Percentiles rank a stretch among this genome's conserved stretches.
Evolutionary conservation across 306 rosid genomes (phyloP).

Genomic region (Ziziphus jujuba): DNA sequence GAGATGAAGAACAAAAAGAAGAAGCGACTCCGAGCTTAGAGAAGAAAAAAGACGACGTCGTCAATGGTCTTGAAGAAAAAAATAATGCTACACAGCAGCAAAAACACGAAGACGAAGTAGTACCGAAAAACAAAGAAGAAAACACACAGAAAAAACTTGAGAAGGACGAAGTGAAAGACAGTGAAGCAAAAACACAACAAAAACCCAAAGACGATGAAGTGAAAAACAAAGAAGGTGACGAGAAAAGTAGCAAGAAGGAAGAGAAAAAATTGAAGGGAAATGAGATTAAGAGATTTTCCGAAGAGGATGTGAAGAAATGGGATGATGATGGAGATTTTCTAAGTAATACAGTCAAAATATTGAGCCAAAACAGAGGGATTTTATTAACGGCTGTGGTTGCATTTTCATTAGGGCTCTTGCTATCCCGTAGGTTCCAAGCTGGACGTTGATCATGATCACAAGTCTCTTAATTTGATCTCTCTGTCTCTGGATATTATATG

Average conservation of each 20-base stretch:
- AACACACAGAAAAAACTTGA: neutral
- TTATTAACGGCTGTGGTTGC: slow-evolving; percentile 55
- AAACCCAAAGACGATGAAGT: no score
- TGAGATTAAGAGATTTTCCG: slow-evolving; percentile 17
- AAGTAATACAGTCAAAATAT: slow-evolving; percentile 27
- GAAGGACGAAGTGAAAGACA: slow-evolving; percentile 1
- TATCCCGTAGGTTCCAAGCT: slow-evolving; percentile 35
- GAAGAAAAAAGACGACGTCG: slow-evolving; percentile 12
- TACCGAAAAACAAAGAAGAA: neutral
- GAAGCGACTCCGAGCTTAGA: neutral
- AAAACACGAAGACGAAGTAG: no score
- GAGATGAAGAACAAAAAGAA: slow-evolving; percentile 2
- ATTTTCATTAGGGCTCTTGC: slow-evolving; percentile 52
- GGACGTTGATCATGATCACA: slow-evolving; percentile 1
- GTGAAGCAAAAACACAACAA: neutral
- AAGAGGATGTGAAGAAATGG: slow-evolving; percentile 36
- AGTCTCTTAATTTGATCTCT: slow-evolving; percentile 5
- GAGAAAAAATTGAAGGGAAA: slow-evolving; percentile 14
- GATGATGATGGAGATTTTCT: slow-evolving; percentile 36
- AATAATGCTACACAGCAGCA: no score
- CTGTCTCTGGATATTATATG: neutral
- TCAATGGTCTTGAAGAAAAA: neutral
- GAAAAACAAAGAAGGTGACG: neutral
- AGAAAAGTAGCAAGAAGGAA: slow-evolving; percentile 1
- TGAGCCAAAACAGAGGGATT: slow-evolving; percentile 50